Conservation (phyloP, 1,284 basidiomycete genomes). For the Tilletiaria anomala region DNA sequence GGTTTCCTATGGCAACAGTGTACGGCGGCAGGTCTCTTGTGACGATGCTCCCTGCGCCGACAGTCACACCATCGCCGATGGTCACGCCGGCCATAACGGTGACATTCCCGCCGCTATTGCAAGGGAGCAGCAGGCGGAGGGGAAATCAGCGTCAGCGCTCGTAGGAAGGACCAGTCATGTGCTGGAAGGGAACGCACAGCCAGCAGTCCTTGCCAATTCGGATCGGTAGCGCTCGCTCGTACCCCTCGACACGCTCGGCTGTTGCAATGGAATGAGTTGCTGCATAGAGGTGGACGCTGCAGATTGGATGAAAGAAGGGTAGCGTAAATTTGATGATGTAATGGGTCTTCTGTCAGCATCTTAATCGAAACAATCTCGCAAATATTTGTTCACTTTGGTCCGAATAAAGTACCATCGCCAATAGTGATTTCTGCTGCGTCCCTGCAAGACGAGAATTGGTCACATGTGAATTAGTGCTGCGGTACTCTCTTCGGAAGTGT, state of each 20-base stretch:
- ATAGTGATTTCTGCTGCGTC: constrained; percentile 36
- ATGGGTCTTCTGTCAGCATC: too few relatives aligned
- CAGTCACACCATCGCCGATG: constrained; percentile 43
- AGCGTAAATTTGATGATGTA: background rate
- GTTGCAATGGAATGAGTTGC: constrained; percentile 40
- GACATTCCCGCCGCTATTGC: constrained; percentile 43
- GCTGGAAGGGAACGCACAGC: too few relatives aligned
- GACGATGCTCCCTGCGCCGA: constrained; percentile 45
- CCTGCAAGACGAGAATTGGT: too few relatives aligned
- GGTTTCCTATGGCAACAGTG: constrained; percentile 43
- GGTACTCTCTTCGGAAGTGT: too few relatives aligned
- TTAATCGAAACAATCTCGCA: too few relatives aligned
- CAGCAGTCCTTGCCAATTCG: constrained; percentile 42
- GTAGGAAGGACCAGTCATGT: too few relatives aligned
- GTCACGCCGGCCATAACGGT: constrained; percentile 43
- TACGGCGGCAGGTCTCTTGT: constrained; percentile 43
- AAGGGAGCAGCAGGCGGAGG: too few relatives aligned
- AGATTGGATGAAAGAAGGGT: background rate
- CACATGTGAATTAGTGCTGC: too few relatives aligned
- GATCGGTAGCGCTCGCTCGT: constrained; percentile 24
- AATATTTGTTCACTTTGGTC: constrained; percentile 40
- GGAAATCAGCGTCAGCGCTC: too few relatives aligned
- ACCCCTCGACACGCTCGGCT: constrained; percentile 37
- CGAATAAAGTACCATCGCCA: constrained; percentile 40
- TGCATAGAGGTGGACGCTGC: constrained; percentile 35